phyloP scores from a whole-genome alignment of 2,329 filamentous ascomycete genomes.

The Ophiobolus disseminans region DNA sequence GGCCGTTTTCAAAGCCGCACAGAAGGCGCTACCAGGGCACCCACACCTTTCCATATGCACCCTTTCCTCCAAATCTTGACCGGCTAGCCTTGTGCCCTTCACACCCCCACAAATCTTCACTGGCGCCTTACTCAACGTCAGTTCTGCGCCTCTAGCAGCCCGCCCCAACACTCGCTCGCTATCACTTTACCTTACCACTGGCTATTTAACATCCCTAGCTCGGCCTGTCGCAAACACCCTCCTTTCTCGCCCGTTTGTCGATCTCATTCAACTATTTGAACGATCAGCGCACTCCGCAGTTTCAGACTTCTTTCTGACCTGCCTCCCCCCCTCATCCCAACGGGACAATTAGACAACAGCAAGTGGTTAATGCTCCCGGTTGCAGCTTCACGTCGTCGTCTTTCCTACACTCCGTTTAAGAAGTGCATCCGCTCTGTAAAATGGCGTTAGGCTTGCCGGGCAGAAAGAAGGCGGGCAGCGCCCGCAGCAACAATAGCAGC shows the following conservation, averaged over 20 bases:
- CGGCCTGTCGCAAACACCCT: not conserved
- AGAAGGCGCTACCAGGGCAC: constrained; percentile 6
- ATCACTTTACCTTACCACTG: constrained; percentile 5
- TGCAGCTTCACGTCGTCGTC: constrained; percentile 41
- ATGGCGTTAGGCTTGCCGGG: constrained; percentile 57
- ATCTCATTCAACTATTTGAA: not conserved
- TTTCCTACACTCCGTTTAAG: constrained; percentile 50
- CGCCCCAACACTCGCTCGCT: constrained; percentile 13
- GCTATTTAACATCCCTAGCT: constrained; percentile 11
- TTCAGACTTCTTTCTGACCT: not conserved
- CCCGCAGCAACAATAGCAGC: constrained; percentile 20
- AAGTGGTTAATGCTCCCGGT: constrained; percentile 50
- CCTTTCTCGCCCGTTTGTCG: not conserved
- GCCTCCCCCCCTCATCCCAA: constrained; percentile 1
- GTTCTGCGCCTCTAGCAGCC: constrained; percentile 17
- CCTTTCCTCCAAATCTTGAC: not conserved
- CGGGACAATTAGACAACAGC: not conserved
- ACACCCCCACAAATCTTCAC: constrained; percentile 22
- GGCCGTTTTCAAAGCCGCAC: constrained; percentile 16
- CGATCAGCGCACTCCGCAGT: constrained; percentile 4
- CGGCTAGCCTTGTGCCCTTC: constrained; percentile 19
- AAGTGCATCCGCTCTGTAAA: constrained; percentile 57
- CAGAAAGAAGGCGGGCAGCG: constrained; percentile 20
- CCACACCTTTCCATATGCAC: not conserved
- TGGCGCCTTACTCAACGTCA: constrained; percentile 17